A percentile compares a stretch with the other conserved stretches of the same genome.
Conservation (phyloP, 73 alveolate species). For the Symbiodinium pilosum region DNA sequence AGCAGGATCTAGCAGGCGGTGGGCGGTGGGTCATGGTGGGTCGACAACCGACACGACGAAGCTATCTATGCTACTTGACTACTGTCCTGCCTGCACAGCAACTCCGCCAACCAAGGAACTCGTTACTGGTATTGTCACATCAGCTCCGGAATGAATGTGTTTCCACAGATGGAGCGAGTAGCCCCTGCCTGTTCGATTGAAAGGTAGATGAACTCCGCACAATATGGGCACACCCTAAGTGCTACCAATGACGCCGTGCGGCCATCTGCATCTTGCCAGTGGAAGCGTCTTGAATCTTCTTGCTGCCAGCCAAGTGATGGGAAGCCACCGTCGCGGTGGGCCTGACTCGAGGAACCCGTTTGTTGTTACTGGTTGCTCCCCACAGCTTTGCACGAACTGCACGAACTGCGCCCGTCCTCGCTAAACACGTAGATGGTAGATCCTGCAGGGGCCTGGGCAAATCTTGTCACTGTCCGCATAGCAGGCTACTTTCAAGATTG, state of each 20-base stretch:
- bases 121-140: background rate
- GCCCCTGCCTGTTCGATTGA: background rate
- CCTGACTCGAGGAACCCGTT: background rate
- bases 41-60: too few relatives aligned
- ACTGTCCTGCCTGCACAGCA: slow-evolving; percentile 58
- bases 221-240: background rate
- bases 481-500: background rate
- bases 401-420: slow-evolving; percentile 31
- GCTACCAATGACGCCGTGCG: background rate
- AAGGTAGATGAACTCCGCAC: background rate
- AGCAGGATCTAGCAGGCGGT: too few relatives aligned
- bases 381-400: too few relatives aligned
- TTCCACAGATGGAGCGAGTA: slow-evolving; percentile 29
- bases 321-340: slow-evolving; percentile 87
- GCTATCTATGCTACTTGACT: too few relatives aligned
- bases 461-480: background rate
- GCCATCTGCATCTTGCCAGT: slow-evolving; percentile 12
- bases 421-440: slow-evolving; percentile 51
- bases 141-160: background rate
- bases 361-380: too few relatives aligned
- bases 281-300: slow-evolving; percentile 51
- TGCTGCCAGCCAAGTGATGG: slow-evolving; percentile 58
- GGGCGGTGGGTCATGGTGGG: too few relatives aligned
- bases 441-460: slow-evolving; percentile 62
- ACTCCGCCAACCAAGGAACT: slow-evolving; percentile 60